Evolutionary conservation across 768 basidiomycete species (phyloP), one percentile per base, ranked within the genome.

Genomic region (Sarcodon aspratus): DNA sequence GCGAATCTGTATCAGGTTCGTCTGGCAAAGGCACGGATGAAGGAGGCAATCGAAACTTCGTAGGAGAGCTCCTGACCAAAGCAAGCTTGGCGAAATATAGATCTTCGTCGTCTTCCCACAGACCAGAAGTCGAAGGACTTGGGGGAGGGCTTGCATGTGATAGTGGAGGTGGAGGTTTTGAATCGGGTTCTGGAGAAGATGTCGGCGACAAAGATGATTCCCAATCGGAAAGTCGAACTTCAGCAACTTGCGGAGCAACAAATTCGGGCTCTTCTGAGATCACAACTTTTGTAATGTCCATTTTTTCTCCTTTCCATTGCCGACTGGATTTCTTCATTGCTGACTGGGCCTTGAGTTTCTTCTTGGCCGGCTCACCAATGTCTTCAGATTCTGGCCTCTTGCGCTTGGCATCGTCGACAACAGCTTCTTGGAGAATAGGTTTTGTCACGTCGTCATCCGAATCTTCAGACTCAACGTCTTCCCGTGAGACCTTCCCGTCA

Each of bases 51-150:
- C 60, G 46, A 61, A 48, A 38, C 37, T 55, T 47, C 53, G 62
- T 46, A 46, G 40, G 36, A 17, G 56, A 52, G 17, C 50, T 54
- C 9, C 74, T 69, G 8, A 74, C 68, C 27, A 86, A 61, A 3
- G 72, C 79, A 36, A 83, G 71, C 52, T 76, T 80, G 48, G 80
- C 72, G 63, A 82, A 92, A 65, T 85, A 95, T 12, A 87, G 61
- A 60, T 96, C 93, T 62, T 96, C 93, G 55, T 94, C 92, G 60
- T 95, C 93, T 35, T 81, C 74, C 54, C 85, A 85, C 10, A 89
- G 56, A 2, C 76, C 85, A 32, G 70, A 73, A 74, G 60, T 85
- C 76, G 11, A 57, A 42, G 40, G 37, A 38, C 12, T 50, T 11
- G 72, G 72, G 11, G 74, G 76, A 1, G 69, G 70, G 46, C 57